A percentile compares a stretch with the other conserved stretches of the same genome.
phyloP scores from a whole-genome alignment of 495 filamentous ascomycete species.

The Aeminium ludgeri region DNA sequence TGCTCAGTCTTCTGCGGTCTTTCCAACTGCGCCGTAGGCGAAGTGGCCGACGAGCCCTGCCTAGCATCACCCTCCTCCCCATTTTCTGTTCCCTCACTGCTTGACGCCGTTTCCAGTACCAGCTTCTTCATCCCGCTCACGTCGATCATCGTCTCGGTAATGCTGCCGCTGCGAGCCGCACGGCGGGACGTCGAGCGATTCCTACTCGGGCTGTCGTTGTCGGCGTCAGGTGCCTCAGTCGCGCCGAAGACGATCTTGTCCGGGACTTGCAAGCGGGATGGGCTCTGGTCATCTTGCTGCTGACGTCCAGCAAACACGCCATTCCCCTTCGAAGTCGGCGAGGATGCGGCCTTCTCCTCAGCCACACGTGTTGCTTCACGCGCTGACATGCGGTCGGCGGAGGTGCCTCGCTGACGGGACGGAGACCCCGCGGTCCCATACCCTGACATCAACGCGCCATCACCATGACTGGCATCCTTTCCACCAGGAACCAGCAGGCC shows the following conservation, averaged over 20 bases:
- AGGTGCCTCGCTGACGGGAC: background rate
- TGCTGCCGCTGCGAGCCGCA: conserved; percentile 59
- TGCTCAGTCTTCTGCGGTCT: too few relatives aligned
- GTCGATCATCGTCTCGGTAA: conserved; percentile 75
- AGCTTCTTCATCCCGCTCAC: conserved; percentile 70
- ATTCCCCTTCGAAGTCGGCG: background rate
- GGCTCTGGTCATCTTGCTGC: background rate
- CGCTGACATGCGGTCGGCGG: conserved; percentile 3
- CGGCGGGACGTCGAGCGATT: conserved; percentile 1
- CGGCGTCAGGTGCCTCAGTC: background rate
- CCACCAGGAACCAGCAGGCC: too few relatives aligned
- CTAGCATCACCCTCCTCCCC: background rate
- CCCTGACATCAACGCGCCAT: too few relatives aligned
- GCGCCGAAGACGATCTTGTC: background rate
- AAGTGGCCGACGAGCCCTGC: too few relatives aligned
- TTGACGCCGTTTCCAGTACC: conserved; percentile 56
- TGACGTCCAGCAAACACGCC: background rate
- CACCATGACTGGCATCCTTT: too few relatives aligned
- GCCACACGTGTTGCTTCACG: conserved; percentile 6
- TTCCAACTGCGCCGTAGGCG: conserved; percentile 3
- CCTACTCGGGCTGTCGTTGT: background rate
- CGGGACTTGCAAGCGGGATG: conserved; percentile 1
- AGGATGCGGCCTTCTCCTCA: conserved; percentile 7
- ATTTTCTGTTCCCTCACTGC: conserved; percentile 13
- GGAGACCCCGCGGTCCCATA: background rate